phyloP scores from a whole-genome alignment of 2,329 filamentous ascomycete species.

The Fusarium robinianum region DNA sequence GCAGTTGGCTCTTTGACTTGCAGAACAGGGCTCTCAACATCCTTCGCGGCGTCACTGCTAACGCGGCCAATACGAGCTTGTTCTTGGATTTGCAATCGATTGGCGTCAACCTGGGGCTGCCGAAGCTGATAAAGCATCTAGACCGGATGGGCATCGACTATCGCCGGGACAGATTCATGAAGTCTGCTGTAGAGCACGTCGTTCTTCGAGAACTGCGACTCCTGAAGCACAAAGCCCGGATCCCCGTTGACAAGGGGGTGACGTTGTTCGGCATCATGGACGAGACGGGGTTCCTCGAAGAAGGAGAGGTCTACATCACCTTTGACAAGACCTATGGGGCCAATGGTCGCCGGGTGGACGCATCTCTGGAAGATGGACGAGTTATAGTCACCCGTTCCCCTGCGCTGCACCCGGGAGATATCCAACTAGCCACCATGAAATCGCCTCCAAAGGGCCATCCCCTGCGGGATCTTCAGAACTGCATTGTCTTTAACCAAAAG shows the following conservation, averaged over 20 bases:
- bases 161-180: slow-evolving; percentile 69
- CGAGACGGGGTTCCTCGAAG: slow-evolving; percentile 69
- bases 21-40: slow-evolving; percentile 66
- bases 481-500: slow-evolving; percentile 75
- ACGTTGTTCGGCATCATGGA: slow-evolving; percentile 85
- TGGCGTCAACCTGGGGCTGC: slow-evolving; percentile 63
- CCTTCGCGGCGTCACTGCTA: slow-evolving; percentile 63
- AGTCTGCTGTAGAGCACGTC: slow-evolving; percentile 69
- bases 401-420: slow-evolving; percentile 79
- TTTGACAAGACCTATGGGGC: slow-evolving; percentile 48
- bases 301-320: slow-evolving; percentile 70
- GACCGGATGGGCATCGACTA: slow-evolving; percentile 65
- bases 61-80: slow-evolving; percentile 62
- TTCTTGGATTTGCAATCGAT: slow-evolving; percentile 68
- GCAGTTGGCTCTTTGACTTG: slow-evolving; percentile 63
- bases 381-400: slow-evolving; percentile 78
- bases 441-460: slow-evolving; percentile 65
- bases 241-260: slow-evolving; percentile 70
- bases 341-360: slow-evolving; percentile 34
- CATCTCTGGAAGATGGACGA: slow-evolving; percentile 41
- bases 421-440: slow-evolving; percentile 67
- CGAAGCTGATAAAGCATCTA: slow-evolving; percentile 65
- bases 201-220: slow-evolving; percentile 72
- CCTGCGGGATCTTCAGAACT: slow-evolving; percentile 67
- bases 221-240: slow-evolving; percentile 78